These are phyloP conservation scores for Raffaelea ambrosiae DNA, from an alignment of 2,329 filamentous ascomycete species.

Conservation along the genomic window DNA sequence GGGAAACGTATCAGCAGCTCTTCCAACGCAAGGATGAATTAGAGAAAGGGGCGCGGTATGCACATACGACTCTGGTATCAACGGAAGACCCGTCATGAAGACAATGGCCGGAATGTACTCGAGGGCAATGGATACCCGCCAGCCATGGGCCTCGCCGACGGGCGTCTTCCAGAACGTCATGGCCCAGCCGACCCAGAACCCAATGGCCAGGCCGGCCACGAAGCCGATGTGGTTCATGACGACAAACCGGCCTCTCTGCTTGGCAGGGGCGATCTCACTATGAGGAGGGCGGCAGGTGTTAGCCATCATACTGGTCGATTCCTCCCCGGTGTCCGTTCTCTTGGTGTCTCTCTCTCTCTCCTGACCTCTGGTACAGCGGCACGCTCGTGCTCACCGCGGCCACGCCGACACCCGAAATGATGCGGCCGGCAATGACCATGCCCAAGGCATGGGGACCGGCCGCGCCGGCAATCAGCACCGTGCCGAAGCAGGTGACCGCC, in stretches of 20 bases:
- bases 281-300: no score
- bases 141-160: conserved; percentile 36
- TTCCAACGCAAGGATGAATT: not conserved
- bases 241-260: conserved; percentile 44
- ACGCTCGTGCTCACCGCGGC: conserved; percentile 48
- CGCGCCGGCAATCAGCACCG: conserved; percentile 36
- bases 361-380: conserved; percentile 47
- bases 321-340: no score
- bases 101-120: conserved; percentile 40
- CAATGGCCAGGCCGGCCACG: conserved; percentile 41
- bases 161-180: conserved; percentile 42
- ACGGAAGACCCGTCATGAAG: conserved; percentile 41
- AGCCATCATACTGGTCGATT: no score
- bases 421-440: conserved; percentile 42
- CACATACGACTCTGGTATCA: conserved; percentile 46
- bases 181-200: conserved; percentile 50
- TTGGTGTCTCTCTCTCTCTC: not conserved
- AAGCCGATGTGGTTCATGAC: conserved; percentile 53
- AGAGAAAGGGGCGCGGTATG: no score
- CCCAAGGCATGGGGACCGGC: conserved; percentile 29
- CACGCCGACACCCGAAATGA: conserved; percentile 43
- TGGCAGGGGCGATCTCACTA: conserved; percentile 46
- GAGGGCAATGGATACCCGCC: conserved; percentile 43
- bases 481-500: conserved; percentile 37
- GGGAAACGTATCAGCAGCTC: not conserved